phyloP scores from a whole-genome alignment of 1,284 basidiomycete species.

The Vanrija humicola region DNA sequence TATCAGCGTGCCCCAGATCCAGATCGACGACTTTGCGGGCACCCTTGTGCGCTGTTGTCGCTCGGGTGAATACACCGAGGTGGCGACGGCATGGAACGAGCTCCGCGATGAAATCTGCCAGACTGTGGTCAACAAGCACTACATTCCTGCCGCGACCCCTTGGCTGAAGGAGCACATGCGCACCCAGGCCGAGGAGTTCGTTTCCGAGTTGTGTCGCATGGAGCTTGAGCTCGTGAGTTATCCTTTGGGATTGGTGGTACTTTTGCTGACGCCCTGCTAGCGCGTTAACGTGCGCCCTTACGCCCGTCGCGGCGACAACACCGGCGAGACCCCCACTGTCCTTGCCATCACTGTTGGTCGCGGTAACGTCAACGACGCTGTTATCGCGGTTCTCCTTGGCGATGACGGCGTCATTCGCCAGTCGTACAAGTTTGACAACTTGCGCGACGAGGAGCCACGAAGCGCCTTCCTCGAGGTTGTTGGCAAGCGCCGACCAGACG shows the following conservation, averaged over 20 bases:
- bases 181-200: slow-evolving; percentile 81
- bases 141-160: slow-evolving; percentile 70
- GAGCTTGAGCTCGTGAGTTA: slow-evolving; percentile 65
- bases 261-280: slow-evolving; percentile 17
- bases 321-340: slow-evolving; percentile 74
- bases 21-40: slow-evolving; percentile 60
- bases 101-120: slow-evolving; percentile 74
- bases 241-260: slow-evolving; percentile 10
- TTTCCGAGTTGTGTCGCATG: slow-evolving; percentile 64
- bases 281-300: slow-evolving; percentile 63
- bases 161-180: slow-evolving; percentile 88
- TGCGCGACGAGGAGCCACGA: slow-evolving; percentile 60
- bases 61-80: slow-evolving; percentile 80
- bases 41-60: slow-evolving; percentile 75
- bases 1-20: slow-evolving; percentile 60
- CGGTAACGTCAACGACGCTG: slow-evolving; percentile 88
- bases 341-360: slow-evolving; percentile 92
- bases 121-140: slow-evolving; percentile 69
- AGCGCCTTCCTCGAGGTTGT: slow-evolving; percentile 74
- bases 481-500: slow-evolving; percentile 75
- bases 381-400: slow-evolving; percentile 80
- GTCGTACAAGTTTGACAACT: slow-evolving; percentile 81
- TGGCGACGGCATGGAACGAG: slow-evolving; percentile 88
- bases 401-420: slow-evolving; percentile 83
- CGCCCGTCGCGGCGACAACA: slow-evolving; percentile 58